A percentile compares a stretch with the other conserved stretches of the same genome.
These are phyloP conservation scores for Blumeriella jaapii DNA, from an alignment of 2,329 filamentous ascomycete genomes.

Conservation along the genomic window DNA sequence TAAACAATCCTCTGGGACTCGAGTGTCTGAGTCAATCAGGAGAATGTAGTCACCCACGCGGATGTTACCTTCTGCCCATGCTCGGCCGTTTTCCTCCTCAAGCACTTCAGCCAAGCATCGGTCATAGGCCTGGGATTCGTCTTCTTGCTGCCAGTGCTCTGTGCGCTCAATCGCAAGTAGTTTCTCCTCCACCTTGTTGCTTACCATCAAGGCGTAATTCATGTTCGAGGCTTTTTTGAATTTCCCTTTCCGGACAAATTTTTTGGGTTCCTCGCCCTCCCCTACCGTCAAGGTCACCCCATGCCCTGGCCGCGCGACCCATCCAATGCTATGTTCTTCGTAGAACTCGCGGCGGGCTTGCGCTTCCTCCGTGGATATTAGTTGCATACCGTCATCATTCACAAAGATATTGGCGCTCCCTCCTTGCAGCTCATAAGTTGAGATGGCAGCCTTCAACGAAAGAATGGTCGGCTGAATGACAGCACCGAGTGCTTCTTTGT, in stretches of 20 bases:
- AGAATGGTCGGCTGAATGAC: conserved; percentile 45
- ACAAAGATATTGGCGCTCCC: conserved; percentile 57
- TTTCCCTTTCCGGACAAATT: conserved; percentile 46
- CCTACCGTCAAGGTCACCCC: no score
- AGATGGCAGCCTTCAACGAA: conserved; percentile 45
- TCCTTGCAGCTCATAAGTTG: conserved; percentile 49
- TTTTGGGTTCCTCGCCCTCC: conserved; percentile 34
- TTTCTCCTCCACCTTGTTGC: conserved; percentile 31
- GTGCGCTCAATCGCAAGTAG: conserved; percentile 27
- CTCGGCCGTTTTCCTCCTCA: conserved; percentile 36
- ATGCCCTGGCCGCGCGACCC: conserved; percentile 41
- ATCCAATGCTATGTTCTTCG: conserved; percentile 45
- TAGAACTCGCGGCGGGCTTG: conserved; percentile 42
- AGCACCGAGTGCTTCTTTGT: conserved; percentile 36
- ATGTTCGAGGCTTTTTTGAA: conserved; percentile 70
- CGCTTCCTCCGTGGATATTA: conserved; percentile 39
- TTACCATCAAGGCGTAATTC: conserved; percentile 45
- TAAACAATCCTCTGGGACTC: conserved; percentile 29
- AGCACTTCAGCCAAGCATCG: conserved; percentile 38
- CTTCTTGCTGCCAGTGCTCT: conserved; percentile 18
- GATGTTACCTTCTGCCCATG: conserved; percentile 50
- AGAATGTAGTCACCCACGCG: conserved; percentile 53
- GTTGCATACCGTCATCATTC: conserved; percentile 58
- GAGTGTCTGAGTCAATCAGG: conserved; percentile 58
- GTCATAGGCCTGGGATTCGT: conserved; percentile 37